Evolutionary conservation across 306 rosid genomes (phyloP).

Genomic region (Inga leiocalycina): DNA sequence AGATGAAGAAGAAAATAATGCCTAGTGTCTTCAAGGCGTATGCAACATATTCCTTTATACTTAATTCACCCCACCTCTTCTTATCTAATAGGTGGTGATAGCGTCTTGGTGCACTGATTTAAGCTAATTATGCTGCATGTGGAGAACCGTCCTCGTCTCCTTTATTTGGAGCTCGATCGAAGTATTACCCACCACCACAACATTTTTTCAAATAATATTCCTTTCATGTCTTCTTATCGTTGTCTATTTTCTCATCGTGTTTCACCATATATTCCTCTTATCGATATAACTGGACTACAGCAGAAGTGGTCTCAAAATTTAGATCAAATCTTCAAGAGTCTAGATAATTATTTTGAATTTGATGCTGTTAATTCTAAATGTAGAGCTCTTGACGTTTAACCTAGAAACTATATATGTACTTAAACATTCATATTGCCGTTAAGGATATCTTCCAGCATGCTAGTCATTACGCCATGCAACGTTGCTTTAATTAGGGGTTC

Average conservation of each 20-base stretch:
- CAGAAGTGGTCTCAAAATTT: background rate
- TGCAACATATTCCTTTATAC: accelerated
- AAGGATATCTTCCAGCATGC: background rate
- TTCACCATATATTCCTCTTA: constrained; percentile 41
- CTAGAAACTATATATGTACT: background rate
- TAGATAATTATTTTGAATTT: background rate
- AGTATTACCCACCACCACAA: constrained; percentile 4
- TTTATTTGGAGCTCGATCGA: background rate
- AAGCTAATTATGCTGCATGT: constrained; percentile 25
- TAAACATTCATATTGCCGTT: background rate
- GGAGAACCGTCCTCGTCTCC: constrained; percentile 40
- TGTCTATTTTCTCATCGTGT: constrained; percentile 31
- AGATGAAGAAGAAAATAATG: no score
- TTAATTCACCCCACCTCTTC: no score
- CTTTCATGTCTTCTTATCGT: constrained; percentile 27
- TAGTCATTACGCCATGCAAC: background rate
- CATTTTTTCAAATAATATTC: background rate
- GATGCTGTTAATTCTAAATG: background rate
- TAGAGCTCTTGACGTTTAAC: background rate
- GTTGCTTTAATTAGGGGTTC: constrained; percentile 11
- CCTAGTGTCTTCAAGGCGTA: accelerated
- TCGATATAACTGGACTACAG: background rate
- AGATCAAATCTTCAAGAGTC: background rate
- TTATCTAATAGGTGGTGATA: background rate
- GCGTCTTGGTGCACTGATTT: constrained; percentile 22